phyloP scores from a whole-genome alignment of 1,284 basidiomycete genomes.

The Ganoderma sp. region DNA sequence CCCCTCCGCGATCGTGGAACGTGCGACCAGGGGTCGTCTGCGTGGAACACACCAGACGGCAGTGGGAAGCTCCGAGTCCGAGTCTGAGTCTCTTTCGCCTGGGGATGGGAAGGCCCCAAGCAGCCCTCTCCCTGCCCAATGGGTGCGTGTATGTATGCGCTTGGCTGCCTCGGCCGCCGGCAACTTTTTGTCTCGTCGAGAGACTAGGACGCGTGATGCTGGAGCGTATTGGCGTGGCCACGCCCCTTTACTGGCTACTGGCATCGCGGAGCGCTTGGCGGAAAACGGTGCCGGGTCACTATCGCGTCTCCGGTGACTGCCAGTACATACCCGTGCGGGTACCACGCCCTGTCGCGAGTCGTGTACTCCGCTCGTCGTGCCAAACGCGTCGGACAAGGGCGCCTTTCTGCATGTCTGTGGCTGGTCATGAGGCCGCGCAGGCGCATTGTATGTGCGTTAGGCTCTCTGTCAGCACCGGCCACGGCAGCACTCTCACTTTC shows the following conservation, averaged over 20 bases:
- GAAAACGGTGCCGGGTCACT: neutral
- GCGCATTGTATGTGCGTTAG: neutral
- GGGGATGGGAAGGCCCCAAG: neutral
- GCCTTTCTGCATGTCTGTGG: neutral
- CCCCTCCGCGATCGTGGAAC: slow-evolving; percentile 10
- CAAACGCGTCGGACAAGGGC: neutral
- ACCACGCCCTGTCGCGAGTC: neutral
- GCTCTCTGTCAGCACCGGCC: slow-evolving; percentile 3
- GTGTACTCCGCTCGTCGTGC: neutral
- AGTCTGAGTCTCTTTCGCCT: neutral
- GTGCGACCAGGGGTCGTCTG: slow-evolving; percentile 5
- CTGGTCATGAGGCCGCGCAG: neutral
- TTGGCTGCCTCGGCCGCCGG: neutral
- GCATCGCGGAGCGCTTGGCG: slow-evolving; percentile 1
- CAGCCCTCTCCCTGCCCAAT: neutral
- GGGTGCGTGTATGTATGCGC: slow-evolving; percentile 2
- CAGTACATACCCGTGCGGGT: neutral
- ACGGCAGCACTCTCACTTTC: neutral
- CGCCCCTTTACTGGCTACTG: neutral
- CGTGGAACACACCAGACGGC: slow-evolving; percentile 5
- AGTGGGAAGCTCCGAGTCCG: slow-evolving; percentile 1
- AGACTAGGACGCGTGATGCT: neutral
- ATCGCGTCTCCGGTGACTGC: neutral
- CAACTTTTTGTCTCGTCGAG: neutral
- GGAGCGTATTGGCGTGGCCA: neutral